Evolutionary conservation across 768 basidiomycete genomes (phyloP).

Genomic region (Leucocoprinus birnbaumii): DNA sequence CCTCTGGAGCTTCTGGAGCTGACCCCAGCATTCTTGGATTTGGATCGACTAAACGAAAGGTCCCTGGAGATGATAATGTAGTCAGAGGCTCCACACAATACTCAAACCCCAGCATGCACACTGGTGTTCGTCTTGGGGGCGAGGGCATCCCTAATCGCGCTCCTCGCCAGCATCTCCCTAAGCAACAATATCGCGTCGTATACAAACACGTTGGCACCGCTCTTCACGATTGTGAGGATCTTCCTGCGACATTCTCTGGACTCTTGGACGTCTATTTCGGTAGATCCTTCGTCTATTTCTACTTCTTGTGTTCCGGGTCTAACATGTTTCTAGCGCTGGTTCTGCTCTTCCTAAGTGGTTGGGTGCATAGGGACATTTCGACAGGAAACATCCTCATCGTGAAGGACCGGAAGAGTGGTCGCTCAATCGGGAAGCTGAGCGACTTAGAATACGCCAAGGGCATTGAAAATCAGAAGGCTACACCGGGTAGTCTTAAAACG

Average conservation of each 20-base stretch:
- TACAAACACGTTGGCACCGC: not conserved
- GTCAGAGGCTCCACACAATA: too few species aligned
- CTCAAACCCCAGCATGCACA: too few species aligned
- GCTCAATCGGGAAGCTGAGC: not conserved
- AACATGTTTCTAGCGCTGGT: not conserved
- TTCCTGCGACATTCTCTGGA: not conserved
- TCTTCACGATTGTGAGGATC: constrained; percentile 26
- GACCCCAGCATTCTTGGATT: too few species aligned
- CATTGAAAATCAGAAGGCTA: not conserved
- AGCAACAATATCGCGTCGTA: not conserved
- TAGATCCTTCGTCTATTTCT: too few species aligned
- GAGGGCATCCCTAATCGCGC: too few species aligned
- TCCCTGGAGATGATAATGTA: too few species aligned
- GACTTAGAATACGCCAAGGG: constrained; percentile 12
- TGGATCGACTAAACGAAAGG: too few species aligned
- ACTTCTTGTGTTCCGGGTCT: not conserved
- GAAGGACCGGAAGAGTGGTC: too few species aligned
- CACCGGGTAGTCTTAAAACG: not conserved
- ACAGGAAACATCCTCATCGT: constrained; percentile 7
- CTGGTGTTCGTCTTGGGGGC: too few species aligned
- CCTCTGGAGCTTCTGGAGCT: too few species aligned
- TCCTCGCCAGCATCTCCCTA: not conserved
- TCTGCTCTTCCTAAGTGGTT: constrained; percentile 7
- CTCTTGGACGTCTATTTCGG: not conserved
- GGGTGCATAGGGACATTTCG: constrained; percentile 11